Conservation (phyloP, 2,329 filamentous ascomycete genomes). For the Aphanoascus verrucosus region DNA sequence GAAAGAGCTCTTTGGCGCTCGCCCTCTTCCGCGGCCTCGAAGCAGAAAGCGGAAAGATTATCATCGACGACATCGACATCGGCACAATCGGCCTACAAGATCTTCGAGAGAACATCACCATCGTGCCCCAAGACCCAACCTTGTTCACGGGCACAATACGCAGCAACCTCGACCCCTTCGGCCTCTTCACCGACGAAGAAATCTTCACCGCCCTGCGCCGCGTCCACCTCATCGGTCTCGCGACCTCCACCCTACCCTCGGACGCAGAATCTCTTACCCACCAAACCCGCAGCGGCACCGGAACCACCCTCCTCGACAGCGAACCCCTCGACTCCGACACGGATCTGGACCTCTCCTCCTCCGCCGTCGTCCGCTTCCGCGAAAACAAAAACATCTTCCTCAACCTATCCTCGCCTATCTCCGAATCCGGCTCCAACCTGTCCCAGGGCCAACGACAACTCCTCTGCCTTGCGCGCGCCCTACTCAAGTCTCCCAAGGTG, state of each 20-base stretch:
- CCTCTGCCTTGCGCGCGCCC: constrained; percentile 79
- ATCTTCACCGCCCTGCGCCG: constrained; percentile 77
- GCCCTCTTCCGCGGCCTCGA: constrained; percentile 90
- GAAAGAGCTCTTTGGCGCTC: constrained; percentile 88
- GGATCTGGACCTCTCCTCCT: too few species aligned
- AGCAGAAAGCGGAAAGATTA: constrained; percentile 76
- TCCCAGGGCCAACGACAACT: constrained; percentile 95
- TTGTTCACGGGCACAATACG: constrained; percentile 87
- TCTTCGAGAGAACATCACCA: constrained; percentile 85
- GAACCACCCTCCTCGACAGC: not conserved
- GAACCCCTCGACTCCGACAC: constrained; percentile 10
- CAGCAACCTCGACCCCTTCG: constrained; percentile 87
- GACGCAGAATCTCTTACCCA: constrained; percentile 18
- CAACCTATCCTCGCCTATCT: constrained; percentile 70
- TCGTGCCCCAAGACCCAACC: constrained; percentile 90
- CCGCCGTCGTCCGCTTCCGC: constrained; percentile 15
- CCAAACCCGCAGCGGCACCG: not conserved
- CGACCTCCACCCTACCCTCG: constrained; percentile 22
- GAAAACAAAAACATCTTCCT: constrained; percentile 94
- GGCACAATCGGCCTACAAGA: constrained; percentile 84
- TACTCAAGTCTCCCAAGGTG: constrained; percentile 83
- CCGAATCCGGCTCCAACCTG: constrained; percentile 85
- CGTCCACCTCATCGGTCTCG: constrained; percentile 64
- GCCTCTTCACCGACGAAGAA: constrained; percentile 76
- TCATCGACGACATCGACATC: constrained; percentile 87